These are phyloP conservation scores for Schizosaccharomyces japonicus DNA, from an alignment of 805 yeast genomes.

Conservation along the genomic window DNA sequence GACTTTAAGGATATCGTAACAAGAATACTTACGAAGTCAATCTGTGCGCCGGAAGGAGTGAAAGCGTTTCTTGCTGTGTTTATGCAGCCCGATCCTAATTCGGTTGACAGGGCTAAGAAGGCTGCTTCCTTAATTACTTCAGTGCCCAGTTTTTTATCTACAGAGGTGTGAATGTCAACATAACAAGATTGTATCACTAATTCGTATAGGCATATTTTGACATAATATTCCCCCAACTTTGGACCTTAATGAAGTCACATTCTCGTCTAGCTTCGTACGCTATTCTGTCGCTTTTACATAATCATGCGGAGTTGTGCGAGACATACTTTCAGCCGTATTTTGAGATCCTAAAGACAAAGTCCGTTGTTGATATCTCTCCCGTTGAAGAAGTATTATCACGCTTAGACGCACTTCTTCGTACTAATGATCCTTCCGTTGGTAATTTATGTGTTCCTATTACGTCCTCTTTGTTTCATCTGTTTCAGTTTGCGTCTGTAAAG, in stretches of 20 bases:
- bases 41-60: neutral
- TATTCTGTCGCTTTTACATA: neutral
- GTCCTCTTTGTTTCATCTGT: too few species aligned
- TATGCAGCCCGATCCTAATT: neutral
- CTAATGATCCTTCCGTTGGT: too few species aligned
- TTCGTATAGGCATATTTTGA: neutral
- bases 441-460: too few species aligned
- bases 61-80: neutral
- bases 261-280: neutral
- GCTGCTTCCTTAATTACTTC: neutral
- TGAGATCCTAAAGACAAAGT: neutral
- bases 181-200: too few species aligned
- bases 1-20: neutral
- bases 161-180: neutral
- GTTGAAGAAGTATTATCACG: neutral
- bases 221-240: neutral
- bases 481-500: too few species aligned
- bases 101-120: neutral
- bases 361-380: neutral
- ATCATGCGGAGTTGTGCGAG: neutral
- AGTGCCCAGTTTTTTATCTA: neutral
- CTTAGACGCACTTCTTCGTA: neutral
- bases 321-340: neutral
- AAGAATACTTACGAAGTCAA: neutral
- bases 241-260: neutral